Conservation (phyloP, 2,329 filamentous ascomycete species). For the Cercospora zeina region DNA sequence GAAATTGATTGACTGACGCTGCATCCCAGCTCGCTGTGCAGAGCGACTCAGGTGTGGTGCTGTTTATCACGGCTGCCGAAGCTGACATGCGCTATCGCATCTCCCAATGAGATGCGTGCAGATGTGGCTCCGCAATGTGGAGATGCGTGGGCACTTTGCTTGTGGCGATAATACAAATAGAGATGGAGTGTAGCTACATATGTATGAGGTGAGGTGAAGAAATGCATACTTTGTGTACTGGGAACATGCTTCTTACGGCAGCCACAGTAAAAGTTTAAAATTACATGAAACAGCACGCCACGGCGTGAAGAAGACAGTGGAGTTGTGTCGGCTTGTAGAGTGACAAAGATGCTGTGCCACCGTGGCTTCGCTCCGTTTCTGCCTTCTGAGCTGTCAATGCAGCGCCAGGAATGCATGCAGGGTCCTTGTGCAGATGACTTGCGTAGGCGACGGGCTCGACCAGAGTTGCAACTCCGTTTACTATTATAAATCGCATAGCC, state of each 20-base stretch:
- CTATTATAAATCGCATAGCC: background rate
- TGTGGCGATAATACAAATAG: background rate
- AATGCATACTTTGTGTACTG: background rate
- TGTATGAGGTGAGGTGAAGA: background rate
- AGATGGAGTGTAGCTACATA: background rate
- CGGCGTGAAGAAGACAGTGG: background rate
- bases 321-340: background rate
- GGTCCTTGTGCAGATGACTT: background rate
- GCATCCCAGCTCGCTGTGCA: background rate
- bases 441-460: background rate
- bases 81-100: conserved; percentile 1
- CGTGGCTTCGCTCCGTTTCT: background rate
- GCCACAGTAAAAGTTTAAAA: background rate
- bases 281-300: background rate
- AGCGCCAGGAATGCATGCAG: conserved; percentile 1
- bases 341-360: conserved; percentile 5
- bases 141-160: conserved; percentile 3
- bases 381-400: background rate
- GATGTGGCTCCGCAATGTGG: background rate
- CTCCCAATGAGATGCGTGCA: background rate
- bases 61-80: conserved; percentile 6
- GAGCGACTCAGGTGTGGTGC: background rate
- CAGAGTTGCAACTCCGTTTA: background rate
- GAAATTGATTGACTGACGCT: conserved; percentile 1
- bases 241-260: background rate